These are phyloP conservation scores for Nidula microcarpa DNA, from an alignment of 768 basidiomycete genomes.

Conservation along the genomic window DNA sequence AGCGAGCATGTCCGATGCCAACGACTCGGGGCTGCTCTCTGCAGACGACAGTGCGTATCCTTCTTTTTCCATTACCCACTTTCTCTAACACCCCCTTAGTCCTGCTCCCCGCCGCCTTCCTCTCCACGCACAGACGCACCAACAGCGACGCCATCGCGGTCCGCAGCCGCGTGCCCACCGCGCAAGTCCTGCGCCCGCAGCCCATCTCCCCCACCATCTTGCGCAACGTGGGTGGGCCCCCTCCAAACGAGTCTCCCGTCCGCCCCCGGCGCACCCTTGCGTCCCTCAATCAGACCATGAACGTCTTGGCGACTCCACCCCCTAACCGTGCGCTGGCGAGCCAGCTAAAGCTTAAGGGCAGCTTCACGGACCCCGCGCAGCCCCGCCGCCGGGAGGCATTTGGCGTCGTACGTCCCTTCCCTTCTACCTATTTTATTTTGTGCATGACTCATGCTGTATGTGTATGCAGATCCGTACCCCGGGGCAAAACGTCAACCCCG, in stretches of 20 bases:
- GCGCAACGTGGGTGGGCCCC: slow-evolving; percentile 15
- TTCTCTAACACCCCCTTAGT: slow-evolving; percentile 28
- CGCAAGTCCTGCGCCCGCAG: slow-evolving; percentile 15
- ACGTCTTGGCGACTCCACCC: slow-evolving; percentile 61
- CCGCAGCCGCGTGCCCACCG: slow-evolving; percentile 47
- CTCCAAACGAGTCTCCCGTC: slow-evolving; percentile 21
- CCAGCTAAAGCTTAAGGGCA: slow-evolving; percentile 64
- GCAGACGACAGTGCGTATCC: slow-evolving; percentile 43
- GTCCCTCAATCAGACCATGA: slow-evolving; percentile 26
- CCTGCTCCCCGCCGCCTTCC: slow-evolving; percentile 55
- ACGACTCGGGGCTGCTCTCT: slow-evolving; percentile 43
- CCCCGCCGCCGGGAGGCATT: slow-evolving; percentile 42
- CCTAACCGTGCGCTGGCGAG: slow-evolving; percentile 52
- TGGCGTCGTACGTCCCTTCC: slow-evolving; percentile 29
- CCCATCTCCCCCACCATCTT: slow-evolving; percentile 30
- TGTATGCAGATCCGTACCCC: slow-evolving; percentile 25
- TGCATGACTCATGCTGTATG: slow-evolving; percentile 2
- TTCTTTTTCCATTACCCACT: slow-evolving; percentile 4
- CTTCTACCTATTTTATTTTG: slow-evolving; percentile 15
- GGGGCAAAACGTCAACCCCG: slow-evolving; percentile 18
- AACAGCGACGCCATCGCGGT: slow-evolving; percentile 30
- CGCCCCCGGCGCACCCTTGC: slow-evolving; percentile 24
- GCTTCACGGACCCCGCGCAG: slow-evolving; percentile 68
- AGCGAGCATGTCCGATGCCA: slow-evolving; percentile 51
- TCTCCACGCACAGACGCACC: slow-evolving; percentile 35